These are phyloP conservation scores for Xylaria longipes DNA, from an alignment of 495 filamentous ascomycete species.

Conservation along the genomic window DNA sequence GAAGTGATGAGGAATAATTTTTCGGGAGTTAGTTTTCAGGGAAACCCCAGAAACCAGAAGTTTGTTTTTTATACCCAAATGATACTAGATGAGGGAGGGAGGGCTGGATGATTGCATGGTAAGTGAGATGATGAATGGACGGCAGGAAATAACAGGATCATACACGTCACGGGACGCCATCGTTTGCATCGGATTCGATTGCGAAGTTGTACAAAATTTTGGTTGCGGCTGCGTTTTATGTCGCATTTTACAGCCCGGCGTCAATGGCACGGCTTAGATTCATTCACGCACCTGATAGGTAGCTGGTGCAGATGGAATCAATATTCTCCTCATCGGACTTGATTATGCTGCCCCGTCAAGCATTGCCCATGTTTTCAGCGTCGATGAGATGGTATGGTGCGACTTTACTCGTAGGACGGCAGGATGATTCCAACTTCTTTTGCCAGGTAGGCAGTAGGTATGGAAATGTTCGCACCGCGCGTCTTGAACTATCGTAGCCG, in stretches of 20 bases:
- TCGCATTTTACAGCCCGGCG: conserved; percentile 13
- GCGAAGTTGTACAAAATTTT: conserved; percentile 25
- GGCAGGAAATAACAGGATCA: conserved; percentile 1
- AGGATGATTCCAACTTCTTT: neutral
- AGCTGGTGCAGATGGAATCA: neutral
- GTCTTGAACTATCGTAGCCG: neutral
- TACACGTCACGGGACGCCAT: neutral
- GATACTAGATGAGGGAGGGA: neutral
- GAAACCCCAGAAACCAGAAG: neutral
- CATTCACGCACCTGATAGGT: neutral
- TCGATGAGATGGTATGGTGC: neutral
- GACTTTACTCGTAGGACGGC: neutral
- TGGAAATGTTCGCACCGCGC: neutral
- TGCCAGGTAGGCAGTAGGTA: neutral
- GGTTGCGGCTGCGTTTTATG: conserved; percentile 2
- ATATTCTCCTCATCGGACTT: neutral
- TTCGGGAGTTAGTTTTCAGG: conserved; percentile 10
- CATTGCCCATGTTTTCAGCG: neutral
- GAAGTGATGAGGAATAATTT: conserved; percentile 13
- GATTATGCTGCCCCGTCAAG: neutral
- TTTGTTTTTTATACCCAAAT: conserved; percentile 19
- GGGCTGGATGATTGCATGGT: conserved; percentile 15
- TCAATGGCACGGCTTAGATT: conserved; percentile 23
- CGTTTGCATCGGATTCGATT: conserved; percentile 21
- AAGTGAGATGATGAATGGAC: conserved; percentile 5